Base-by-base conservation (phyloP, 345 rosid species). In the Erodium maritimum region DNA sequence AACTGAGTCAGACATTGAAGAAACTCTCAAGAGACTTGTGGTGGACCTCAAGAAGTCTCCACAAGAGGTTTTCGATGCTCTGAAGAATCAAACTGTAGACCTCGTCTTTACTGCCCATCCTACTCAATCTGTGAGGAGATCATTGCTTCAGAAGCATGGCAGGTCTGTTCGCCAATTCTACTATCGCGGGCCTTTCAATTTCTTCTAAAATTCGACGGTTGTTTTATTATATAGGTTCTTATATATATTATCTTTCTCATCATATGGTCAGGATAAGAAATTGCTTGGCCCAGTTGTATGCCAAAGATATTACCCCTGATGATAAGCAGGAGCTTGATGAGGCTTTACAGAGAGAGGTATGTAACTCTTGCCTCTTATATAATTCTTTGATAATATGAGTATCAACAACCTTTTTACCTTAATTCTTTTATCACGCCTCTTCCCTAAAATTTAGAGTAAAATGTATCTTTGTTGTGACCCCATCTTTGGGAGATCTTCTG, bases 281-380 rank as follows among this genome's bases (percentile, higher is more conserved):
- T 69, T 89, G 91, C 68, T 75, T 91, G 73, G 89, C 95, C 11
- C 95, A 93, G 71, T 69, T 93, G 69, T 78, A 85, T 78, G 97
- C 96, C 22, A 93, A 93, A 74, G 85, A 88, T 67, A 56, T 93
- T 55, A 87, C 91, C 61, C 97, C 99, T 51, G 95, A 93, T 72
- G 99, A 93, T 71, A 87, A 89, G 71, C 97, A 87, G 75, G 99
- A 93, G 76, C 97, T 93, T 45, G 99, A 93, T 59, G 99, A 93
- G 86, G 96, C 99, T 57, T 73, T 93, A 21, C 97, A 89, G 58
- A 74, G 99, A 69, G 99, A 89, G 96, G 97, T 93, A 29, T n/a
- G n/a, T n/a, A n/a, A n/a, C n/a, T n/a, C n/a, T n/a, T n/a, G n/a
- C n/a, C n/a, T n/a, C n/a, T n/a, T n/a, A n/a, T n/a, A n/a, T n/a